Evolutionary conservation across 352 stramenopile genomes (phyloP).

Genomic region (Globisporangium middletonii): DNA sequence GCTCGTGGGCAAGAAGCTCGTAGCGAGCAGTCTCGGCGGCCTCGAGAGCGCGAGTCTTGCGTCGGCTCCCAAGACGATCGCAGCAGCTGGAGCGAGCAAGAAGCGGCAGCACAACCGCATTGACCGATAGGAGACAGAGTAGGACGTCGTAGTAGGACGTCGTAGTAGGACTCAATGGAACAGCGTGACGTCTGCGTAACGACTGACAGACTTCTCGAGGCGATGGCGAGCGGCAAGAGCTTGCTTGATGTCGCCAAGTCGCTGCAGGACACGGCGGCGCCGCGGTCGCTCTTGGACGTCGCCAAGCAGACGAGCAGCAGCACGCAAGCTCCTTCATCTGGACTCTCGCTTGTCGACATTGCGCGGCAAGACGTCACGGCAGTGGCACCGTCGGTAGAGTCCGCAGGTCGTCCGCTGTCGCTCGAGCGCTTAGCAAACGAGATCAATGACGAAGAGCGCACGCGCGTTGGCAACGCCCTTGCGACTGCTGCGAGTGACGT

Average conservation of each 20-base stretch:
- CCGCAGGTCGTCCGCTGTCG: background rate
- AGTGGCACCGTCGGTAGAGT: too few species aligned
- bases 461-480: conserved; percentile 26
- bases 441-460: conserved; percentile 39
- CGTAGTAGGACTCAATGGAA: background rate
- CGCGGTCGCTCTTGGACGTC: conserved; percentile 40
- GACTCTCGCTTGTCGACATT: too few species aligned
- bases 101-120: conserved; percentile 27
- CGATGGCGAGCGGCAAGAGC: conserved; percentile 14
- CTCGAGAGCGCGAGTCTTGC: conserved; percentile 15
- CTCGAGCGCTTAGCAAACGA: conserved; percentile 38
- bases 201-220: too few species aligned
- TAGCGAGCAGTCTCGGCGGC: background rate
- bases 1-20: conserved; percentile 10
- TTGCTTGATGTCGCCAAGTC: conserved; percentile 48
- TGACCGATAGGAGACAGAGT: conserved; percentile 8
- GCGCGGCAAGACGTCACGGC: too few species aligned
- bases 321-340: background rate
- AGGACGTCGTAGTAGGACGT: conserved; percentile 1
- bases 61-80: conserved; percentile 7
- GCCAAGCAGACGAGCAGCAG: conserved; percentile 21
- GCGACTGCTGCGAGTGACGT: conserved; percentile 31
- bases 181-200: too few species aligned
- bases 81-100: conserved; percentile 23
- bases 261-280: conserved; percentile 25